Conservation (phyloP, 2,329 filamentous ascomycete species). For the Clonostachys sp. region DNA sequence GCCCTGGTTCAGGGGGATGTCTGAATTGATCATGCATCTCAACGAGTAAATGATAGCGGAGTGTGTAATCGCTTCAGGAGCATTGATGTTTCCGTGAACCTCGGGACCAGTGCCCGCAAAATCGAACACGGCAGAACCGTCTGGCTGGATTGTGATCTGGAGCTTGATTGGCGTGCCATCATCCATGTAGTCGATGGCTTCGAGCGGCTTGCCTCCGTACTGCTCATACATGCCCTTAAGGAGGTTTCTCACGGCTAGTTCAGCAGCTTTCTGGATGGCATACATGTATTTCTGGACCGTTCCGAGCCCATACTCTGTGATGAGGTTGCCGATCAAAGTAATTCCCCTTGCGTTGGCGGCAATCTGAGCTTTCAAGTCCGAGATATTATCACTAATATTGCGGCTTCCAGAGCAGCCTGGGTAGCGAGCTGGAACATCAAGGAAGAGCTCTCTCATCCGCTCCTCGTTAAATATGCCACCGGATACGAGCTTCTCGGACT, state of each 20-base stretch:
- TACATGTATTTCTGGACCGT: conserved; percentile 28
- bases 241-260: conserved; percentile 22
- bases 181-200: conserved; percentile 25
- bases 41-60: conserved; percentile 32
- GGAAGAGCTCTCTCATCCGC: conserved; percentile 29
- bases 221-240: conserved; percentile 37
- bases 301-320: conserved; percentile 21
- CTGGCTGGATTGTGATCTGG: conserved; percentile 18
- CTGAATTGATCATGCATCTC: conserved; percentile 21
- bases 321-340: conserved; percentile 20
- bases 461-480: conserved; percentile 26
- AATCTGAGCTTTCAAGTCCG: conserved; percentile 36
- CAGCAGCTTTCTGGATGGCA: conserved; percentile 28
- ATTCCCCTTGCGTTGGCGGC: conserved; percentile 35
- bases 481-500: conserved; percentile 27
- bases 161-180: conserved; percentile 27
- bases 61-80: conserved; percentile 26
- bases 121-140: conserved; percentile 25
- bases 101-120: conserved; percentile 27
- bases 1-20: conserved; percentile 32
- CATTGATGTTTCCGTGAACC: conserved; percentile 26
- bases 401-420: conserved; percentile 27
- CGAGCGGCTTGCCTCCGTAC: conserved; percentile 25
- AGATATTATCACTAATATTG: conserved; percentile 33
- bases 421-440: conserved; percentile 22